Evolutionary conservation across 495 filamentous ascomycete species (phyloP).

Genomic region (Astrothelium subdiscretum): DNA sequence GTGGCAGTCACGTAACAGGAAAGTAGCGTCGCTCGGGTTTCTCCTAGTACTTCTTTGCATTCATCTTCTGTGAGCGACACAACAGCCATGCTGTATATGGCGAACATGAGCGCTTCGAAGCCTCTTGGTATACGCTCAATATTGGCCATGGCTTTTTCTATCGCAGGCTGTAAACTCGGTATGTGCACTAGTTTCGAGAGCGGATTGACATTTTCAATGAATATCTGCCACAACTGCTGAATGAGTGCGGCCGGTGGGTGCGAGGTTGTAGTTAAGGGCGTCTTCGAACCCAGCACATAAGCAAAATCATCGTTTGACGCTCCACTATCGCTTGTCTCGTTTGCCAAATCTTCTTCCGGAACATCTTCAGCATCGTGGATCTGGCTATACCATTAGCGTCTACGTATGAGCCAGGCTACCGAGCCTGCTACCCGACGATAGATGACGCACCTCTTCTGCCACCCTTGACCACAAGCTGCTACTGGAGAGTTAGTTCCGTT

Average conservation of each 20-base stretch:
- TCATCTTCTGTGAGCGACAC: slow-evolving; percentile 10
- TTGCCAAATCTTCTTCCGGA: background rate
- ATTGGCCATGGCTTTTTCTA: slow-evolving; percentile 13
- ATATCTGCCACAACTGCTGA: slow-evolving; percentile 9
- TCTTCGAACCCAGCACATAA: background rate
- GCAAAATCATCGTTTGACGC: background rate
- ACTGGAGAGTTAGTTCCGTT: background rate
- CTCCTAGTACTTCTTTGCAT: slow-evolving; percentile 7
- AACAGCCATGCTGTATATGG: slow-evolving; percentile 16
- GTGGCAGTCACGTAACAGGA: slow-evolving; percentile 7
- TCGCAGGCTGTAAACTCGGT: slow-evolving; percentile 6
- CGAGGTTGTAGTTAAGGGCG: background rate
- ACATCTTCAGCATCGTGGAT: background rate
- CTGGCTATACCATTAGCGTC: background rate
- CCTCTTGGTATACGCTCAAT: slow-evolving; percentile 8
- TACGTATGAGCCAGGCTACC: background rate
- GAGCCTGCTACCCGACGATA: background rate
- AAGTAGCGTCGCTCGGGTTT: background rate
- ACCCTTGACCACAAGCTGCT: background rate
- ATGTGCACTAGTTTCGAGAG: slow-evolving; percentile 14
- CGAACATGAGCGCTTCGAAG: slow-evolving; percentile 17
- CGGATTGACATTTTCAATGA: slow-evolving; percentile 12
- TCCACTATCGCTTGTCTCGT: background rate
- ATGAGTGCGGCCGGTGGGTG: background rate
- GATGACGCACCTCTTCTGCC: background rate